phyloP scores from a whole-genome alignment of 306 rosid genomes.

The Cotoneaster glaucophyllus region DNA sequence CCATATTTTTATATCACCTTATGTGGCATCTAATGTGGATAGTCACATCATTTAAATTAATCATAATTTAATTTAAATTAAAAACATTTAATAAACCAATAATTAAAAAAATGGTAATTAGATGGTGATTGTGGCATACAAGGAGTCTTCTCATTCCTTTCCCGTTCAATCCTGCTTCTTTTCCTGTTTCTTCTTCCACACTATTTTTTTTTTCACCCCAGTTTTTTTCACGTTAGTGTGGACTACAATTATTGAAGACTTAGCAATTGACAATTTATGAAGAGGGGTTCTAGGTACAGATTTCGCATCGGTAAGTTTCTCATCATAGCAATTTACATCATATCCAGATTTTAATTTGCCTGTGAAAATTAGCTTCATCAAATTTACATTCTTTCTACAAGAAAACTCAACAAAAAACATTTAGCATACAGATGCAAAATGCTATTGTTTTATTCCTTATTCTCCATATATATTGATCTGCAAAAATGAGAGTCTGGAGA shows the following conservation, averaged over 20 bases:
- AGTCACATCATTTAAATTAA: no score
- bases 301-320: conserved; percentile 14
- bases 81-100: no score
- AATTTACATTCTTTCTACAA: neutral
- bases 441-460: neutral
- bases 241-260: conserved; percentile 21
- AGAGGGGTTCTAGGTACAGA: conserved; percentile 13
- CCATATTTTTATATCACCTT: no score
- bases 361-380: neutral
- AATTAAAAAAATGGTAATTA: no score
- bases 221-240: no score
- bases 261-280: conserved; percentile 19
- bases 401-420: neutral
- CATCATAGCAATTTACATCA: neutral
- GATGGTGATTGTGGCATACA: no score
- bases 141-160: no score
- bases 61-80: no score
- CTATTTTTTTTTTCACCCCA: no score
- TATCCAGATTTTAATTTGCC: conserved; percentile 25
- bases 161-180: no score
- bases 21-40: no score
- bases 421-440: neutral
- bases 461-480: neutral
- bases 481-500: neutral
- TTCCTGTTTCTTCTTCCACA: no score